phyloP scores from a whole-genome alignment of 805 yeast genomes.

The Kuraishia piskuri region DNA sequence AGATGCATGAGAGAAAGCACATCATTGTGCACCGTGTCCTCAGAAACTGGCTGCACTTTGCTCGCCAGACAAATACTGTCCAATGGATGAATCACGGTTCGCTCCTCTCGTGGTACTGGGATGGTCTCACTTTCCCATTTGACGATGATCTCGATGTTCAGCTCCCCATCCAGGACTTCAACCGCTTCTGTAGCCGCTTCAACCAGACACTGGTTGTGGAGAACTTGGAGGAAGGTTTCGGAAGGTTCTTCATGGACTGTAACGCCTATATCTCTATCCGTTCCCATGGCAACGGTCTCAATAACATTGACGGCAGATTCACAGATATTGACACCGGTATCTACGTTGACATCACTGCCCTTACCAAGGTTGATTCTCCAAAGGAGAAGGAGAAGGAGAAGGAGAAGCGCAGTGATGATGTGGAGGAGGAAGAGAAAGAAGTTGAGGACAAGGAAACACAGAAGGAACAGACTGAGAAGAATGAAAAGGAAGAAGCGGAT shows the following conservation, averaged over 20 bases:
- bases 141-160: conserved; percentile 54
- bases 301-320: conserved; percentile 62
- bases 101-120: conserved; percentile 54
- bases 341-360: conserved; percentile 66
- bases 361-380: conserved; percentile 24
- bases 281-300: conserved; percentile 36
- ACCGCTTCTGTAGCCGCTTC: conserved; percentile 31
- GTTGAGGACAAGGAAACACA: neutral
- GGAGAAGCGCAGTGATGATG: neutral
- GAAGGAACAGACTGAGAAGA: neutral
- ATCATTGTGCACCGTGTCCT: conserved; percentile 39
- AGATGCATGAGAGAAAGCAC: conserved; percentile 10
- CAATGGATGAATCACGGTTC: conserved; percentile 65
- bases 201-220: conserved; percentile 46
- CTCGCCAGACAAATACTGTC: conserved; percentile 31
- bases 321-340: conserved; percentile 63
- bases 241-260: conserved; percentile 23
- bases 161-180: conserved; percentile 37
- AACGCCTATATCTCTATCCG: conserved; percentile 42
- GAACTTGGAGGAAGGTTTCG: conserved; percentile 21
- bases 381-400: neutral
- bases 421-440: neutral
- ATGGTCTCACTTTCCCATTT: conserved; percentile 52
- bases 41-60: conserved; percentile 46
- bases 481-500: neutral